Conservation (phyloP, 2,329 filamentous ascomycete genomes). For the Alternaria consortialis region DNA sequence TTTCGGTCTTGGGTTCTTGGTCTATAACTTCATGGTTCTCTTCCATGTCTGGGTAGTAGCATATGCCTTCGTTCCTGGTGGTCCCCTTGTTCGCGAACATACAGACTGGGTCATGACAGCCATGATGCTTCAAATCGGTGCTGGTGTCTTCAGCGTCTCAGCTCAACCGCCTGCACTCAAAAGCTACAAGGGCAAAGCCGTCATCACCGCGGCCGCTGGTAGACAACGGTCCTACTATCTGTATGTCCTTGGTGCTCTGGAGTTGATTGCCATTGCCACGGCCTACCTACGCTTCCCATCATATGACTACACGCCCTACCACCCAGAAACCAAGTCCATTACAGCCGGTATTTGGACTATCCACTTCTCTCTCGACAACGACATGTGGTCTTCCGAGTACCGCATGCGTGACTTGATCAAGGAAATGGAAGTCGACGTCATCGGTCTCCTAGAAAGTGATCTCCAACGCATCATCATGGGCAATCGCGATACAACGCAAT, state of each 20-base stretch:
- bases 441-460: conserved; percentile 93
- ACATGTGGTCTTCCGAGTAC: conserved; percentile 97
- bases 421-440: conserved; percentile 95
- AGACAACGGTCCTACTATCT: conserved; percentile 72
- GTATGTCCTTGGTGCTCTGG: conserved; percentile 76
- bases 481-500: conserved; percentile 95
- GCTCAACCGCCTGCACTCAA: conserved; percentile 59
- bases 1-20: conserved; percentile 87
- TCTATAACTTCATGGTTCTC: conserved; percentile 94
- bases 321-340: conserved; percentile 83
- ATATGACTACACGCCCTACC: conserved; percentile 91
- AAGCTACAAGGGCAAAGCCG: conserved; percentile 56
- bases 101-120: conserved; percentile 95
- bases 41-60: conserved; percentile 99
- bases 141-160: conserved; percentile 77
- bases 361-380: conserved; percentile 96
- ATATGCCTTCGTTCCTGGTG: conserved; percentile 96
- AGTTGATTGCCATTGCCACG: conserved; percentile 79
- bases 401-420: conserved; percentile 91
- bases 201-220: conserved; percentile 57
- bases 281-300: conserved; percentile 92
- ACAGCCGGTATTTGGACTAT: conserved; percentile 99
- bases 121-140: conserved; percentile 85
- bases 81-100: conserved; percentile 88
- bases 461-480: conserved; percentile 99